A percentile compares a stretch with the other conserved stretches of the same genome.
Evolutionary conservation across 129 eudicot species (phyloP).

Genomic region (Flaveria ramosissima): DNA sequence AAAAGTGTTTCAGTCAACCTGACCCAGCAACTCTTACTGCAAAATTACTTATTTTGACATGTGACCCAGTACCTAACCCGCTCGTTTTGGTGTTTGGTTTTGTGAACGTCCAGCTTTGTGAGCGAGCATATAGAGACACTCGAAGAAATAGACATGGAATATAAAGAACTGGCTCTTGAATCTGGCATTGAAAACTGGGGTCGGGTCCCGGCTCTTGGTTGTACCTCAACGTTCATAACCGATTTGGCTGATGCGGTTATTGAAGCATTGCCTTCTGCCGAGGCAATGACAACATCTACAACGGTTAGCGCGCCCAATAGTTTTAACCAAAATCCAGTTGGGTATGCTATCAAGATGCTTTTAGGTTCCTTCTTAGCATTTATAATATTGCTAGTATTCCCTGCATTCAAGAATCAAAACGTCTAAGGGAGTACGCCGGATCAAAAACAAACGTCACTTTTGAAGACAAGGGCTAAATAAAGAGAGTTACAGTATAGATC

Average conservation of each 20-base stretch:
- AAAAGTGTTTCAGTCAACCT: not conserved
- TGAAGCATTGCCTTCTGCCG: constrained; percentile 92
- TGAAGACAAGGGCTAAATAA: constrained; percentile 17
- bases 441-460: not conserved
- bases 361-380: constrained; percentile 84
- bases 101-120: constrained; percentile 69
- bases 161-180: constrained; percentile 81
- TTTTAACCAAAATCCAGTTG: constrained; percentile 42
- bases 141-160: constrained; percentile 96
- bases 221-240: constrained; percentile 65
- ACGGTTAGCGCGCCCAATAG: constrained; percentile 28
- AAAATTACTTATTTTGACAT: not conserved
- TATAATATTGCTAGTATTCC: constrained; percentile 65
- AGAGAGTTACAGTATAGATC: constrained; percentile 15
- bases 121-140: constrained; percentile 98
- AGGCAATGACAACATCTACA: constrained; percentile 50
- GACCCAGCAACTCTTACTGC: not conserved
- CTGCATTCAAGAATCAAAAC: constrained; percentile 55
- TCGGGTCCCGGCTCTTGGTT: constrained; percentile 94
- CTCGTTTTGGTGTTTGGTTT: constrained; percentile 8
- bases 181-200: constrained; percentile 95
- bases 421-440: constrained; percentile 14
- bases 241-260: constrained; percentile 96
- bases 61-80: not conserved
- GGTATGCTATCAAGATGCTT: constrained; percentile 56